Percentiles rank a stretch among this genome's conserved stretches.
Evolutionary conservation across 2,329 filamentous ascomycete species (phyloP).

Genomic region (Diaporthe amygdali): DNA sequence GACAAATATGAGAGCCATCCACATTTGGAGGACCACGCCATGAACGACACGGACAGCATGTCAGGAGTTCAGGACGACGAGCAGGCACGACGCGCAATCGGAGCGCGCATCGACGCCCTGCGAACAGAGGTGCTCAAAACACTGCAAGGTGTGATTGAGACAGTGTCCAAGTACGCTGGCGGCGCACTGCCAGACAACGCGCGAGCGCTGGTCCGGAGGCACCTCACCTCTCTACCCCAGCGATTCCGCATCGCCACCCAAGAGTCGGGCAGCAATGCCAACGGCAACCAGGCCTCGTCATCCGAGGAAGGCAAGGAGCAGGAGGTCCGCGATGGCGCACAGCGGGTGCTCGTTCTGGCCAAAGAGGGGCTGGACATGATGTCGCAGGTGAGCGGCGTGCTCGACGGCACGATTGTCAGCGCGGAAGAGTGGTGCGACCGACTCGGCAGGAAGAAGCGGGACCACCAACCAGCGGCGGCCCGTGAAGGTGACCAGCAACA

Average conservation of each 20-base stretch:
- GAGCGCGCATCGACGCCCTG: conserved; percentile 69
- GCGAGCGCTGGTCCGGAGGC: conserved; percentile 78
- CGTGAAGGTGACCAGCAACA: conserved; percentile 35
- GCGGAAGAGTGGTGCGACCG: conserved; percentile 91
- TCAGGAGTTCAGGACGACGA: conserved; percentile 31
- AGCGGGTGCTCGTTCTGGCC: conserved; percentile 83
- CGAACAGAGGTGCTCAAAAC: conserved; percentile 77
- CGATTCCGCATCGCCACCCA: conserved; percentile 76
- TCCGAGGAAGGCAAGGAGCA: conserved; percentile 42
- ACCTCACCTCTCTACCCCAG: conserved; percentile 83
- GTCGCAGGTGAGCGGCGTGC: conserved; percentile 83
- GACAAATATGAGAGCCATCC: conserved; percentile 74
- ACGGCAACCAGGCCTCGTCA: conserved; percentile 20
- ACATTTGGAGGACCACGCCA: conserved; percentile 32
- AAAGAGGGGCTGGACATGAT: conserved; percentile 95
- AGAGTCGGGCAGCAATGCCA: conserved; percentile 37
- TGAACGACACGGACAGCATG: conserved; percentile 27
- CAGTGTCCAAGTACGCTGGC: conserved; percentile 89
- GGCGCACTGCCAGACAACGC: conserved; percentile 91
- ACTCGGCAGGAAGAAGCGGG: conserved; percentile 60
- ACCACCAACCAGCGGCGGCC: conserved; percentile 23
- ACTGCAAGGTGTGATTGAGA: conserved; percentile 80
- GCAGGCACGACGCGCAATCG: conserved; percentile 50
- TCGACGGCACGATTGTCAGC: conserved; percentile 87
- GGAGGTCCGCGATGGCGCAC: conserved; percentile 63